Percentiles rank a stretch among this genome's conserved stretches.
These are phyloP conservation scores for Colletotrichum caudatum DNA, from an alignment of 2,329 filamentous ascomycete species.

Conservation along the genomic window DNA sequence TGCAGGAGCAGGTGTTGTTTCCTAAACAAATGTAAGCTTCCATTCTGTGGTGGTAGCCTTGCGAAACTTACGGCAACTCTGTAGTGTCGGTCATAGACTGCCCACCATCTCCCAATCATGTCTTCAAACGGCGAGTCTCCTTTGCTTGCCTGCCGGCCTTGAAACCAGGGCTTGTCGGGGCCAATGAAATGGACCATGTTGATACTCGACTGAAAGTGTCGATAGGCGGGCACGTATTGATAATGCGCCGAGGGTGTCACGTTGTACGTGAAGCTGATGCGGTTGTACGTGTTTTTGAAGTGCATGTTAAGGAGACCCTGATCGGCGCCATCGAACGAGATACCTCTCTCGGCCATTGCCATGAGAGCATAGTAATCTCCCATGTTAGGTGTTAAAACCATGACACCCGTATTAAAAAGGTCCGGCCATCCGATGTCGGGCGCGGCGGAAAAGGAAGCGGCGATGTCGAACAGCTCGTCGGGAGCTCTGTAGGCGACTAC, in stretches of 20 bases:
- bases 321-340: constrained; percentile 97
- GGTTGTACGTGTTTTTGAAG: constrained; percentile 85
- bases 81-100: constrained; percentile 91
- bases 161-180: constrained; percentile 86
- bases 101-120: constrained; percentile 91
- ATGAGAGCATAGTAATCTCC: constrained; percentile 88
- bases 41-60: neutral
- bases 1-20: constrained; percentile 2
- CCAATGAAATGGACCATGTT: constrained; percentile 96
- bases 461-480: constrained; percentile 86
- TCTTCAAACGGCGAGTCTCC: constrained; percentile 80
- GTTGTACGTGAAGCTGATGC: constrained; percentile 95
- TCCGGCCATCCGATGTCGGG: constrained; percentile 99
- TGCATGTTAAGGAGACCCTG: constrained; percentile 97
- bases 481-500: constrained; percentile 90
- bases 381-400: constrained; percentile 89
- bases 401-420: constrained; percentile 97
- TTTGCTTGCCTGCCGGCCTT: constrained; percentile 67
- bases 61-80: constrained; percentile 60
- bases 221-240: constrained; percentile 95
- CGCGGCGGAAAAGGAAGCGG: constrained; percentile 74
- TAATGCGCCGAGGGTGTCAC: constrained; percentile 97
- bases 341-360: constrained; percentile 85
- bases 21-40: constrained; percentile 23
- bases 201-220: constrained; percentile 91